Evolutionary conservation across 495 filamentous ascomycete genomes (phyloP), one percentile per base, ranked within the genome.

Genomic region (Penicillium soppii): DNA sequence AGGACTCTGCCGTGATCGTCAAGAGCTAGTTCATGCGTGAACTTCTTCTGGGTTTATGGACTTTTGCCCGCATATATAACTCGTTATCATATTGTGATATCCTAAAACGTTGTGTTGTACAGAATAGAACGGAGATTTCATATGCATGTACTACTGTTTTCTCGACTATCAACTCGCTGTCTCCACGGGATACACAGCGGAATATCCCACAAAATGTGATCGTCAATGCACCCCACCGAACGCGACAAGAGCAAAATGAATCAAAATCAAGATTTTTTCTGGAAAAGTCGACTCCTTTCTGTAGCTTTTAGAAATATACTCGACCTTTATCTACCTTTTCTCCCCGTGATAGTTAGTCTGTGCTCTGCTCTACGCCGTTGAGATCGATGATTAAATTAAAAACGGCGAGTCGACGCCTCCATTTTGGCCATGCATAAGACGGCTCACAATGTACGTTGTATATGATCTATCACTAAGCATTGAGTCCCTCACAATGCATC

Each of bases 361-460:
- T 9, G 35, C 44, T 26, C 30, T 47, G 44, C 44, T 47, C 30
- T 17, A 13, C 32, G 21, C 43, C 30, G 44, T 47, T 47, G 30
- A 16, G 44, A 47, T 37, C 32, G 19, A 17, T 20, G 19, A 12
- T 21, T 22, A 25, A 36, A 36, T 36, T 47, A 47, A 47, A 36
- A 47, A 47, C 44, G 30, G 27, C 30, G 30, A 46, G 29, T 33
- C 29, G 43, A 46, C 29, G 15, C 8, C 9, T 20, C 43, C 1
- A 22, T n/a, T 43, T 3, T 29, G 6, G 33, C 15, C 10, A 36
- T 36, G 23, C 15, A 27, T n/a, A 26, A 23, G 13, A 7, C 12
- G 13, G 21, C 12, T 7, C n/a, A n/a, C n/a, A n/a, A n/a, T n/a
- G n/a, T n/a, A n/a, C n/a, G 9, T 27, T 21, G 3, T 22, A 45